Evolutionary conservation across 2,329 filamentous ascomycete genomes (phyloP).

Genomic region (Beauveria scarabaeidicola): DNA sequence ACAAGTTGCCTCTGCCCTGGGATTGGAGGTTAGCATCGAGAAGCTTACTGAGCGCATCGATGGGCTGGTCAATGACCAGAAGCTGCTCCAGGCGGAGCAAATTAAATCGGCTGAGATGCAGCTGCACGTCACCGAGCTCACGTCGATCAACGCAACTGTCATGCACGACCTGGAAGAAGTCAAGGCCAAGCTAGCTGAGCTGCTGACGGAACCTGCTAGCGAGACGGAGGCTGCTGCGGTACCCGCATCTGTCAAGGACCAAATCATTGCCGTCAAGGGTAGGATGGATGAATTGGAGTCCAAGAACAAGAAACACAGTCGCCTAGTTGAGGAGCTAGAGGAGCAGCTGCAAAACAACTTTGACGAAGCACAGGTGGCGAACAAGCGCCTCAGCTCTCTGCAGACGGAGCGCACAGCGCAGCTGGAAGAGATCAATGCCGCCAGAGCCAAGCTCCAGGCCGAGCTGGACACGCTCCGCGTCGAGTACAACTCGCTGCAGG

Average conservation of each 20-base stretch:
- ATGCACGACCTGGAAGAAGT: constrained; percentile 55
- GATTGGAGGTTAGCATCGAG: constrained; percentile 58
- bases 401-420: constrained; percentile 66
- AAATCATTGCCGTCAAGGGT: constrained; percentile 55
- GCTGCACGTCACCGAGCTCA: constrained; percentile 45
- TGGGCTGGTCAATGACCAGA: constrained; percentile 48
- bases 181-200: constrained; percentile 43
- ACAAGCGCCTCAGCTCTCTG: constrained; percentile 76
- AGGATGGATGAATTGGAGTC: constrained; percentile 54
- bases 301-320: constrained; percentile 81
- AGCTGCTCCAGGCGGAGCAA: constrained; percentile 51
- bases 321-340: constrained; percentile 89
- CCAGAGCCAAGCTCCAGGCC: constrained; percentile 52
- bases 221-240: constrained; percentile 36
- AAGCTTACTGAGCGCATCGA: constrained; percentile 56
- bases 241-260: constrained; percentile 42
- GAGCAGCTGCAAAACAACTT: constrained; percentile 93
- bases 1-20: constrained; percentile 51
- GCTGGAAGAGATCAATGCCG: constrained; percentile 68
- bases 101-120: constrained; percentile 50
- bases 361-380: constrained; percentile 79
- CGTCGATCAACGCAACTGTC: constrained; percentile 48
- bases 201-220: constrained; percentile 38
- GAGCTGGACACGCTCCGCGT: constrained; percentile 61
- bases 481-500: constrained; percentile 50